These are phyloP conservation scores for Globisporangium solare DNA, from an alignment of 352 stramenopile species.

Conservation along the genomic window DNA sequence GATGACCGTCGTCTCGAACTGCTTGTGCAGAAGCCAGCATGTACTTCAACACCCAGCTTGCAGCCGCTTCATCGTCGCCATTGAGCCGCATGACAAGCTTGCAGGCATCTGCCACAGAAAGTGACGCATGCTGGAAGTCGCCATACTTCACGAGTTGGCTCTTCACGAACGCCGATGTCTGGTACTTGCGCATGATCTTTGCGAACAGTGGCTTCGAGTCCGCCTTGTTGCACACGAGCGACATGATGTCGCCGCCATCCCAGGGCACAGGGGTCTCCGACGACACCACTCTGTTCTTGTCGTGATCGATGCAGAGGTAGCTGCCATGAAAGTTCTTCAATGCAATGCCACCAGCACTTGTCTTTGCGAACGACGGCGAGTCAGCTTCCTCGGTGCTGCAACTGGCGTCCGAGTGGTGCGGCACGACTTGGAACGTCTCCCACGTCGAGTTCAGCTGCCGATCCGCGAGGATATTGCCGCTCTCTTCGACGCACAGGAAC, in stretches of 20 bases:
- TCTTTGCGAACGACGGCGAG: neutral
- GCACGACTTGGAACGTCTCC: slow-evolving; percentile 84
- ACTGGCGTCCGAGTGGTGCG: slow-evolving; percentile 27
- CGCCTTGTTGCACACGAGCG: slow-evolving; percentile 70
- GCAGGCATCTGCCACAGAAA: slow-evolving; percentile 61
- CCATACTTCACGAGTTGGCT: slow-evolving; percentile 42
- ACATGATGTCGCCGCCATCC: slow-evolving; percentile 67
- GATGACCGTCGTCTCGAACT: slow-evolving; percentile 61
- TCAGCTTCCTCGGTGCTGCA: neutral
- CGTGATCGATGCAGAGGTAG: slow-evolving; percentile 66
- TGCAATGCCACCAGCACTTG: slow-evolving; percentile 40
- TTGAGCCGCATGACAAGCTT: slow-evolving; percentile 55
- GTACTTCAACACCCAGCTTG: slow-evolving; percentile 67
- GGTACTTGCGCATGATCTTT: slow-evolving; percentile 74
- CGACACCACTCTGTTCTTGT: slow-evolving; percentile 31
- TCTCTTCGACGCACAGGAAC: slow-evolving; percentile 79
- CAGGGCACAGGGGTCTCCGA: slow-evolving; percentile 55
- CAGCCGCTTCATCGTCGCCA: slow-evolving; percentile 32
- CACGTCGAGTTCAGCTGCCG: slow-evolving; percentile 76
- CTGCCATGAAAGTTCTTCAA: slow-evolving; percentile 75
- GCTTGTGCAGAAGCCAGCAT: slow-evolving; percentile 62
- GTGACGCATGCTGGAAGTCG: slow-evolving; percentile 39
- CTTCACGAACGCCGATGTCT: slow-evolving; percentile 51
- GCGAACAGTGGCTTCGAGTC: slow-evolving; percentile 42
- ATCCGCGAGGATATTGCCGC: slow-evolving; percentile 65